Evolutionary conservation across 73 alveolate species (phyloP).

Genomic region (Paramecium sonneborni): DNA sequence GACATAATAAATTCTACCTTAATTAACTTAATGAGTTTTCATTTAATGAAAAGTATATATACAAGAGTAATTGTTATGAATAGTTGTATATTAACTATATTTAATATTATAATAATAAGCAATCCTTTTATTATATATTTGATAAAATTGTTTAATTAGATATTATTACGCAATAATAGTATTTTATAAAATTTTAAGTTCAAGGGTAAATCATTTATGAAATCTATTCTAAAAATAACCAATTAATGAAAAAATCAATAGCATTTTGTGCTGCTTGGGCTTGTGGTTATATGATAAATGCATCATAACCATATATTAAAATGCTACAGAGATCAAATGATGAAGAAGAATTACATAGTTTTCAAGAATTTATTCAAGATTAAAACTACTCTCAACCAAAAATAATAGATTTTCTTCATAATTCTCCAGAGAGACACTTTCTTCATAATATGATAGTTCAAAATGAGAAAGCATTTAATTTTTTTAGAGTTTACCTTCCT

Average conservation of each 20-base stretch:
- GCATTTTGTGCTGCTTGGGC: slow-evolving; percentile 30
- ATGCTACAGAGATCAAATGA: neutral
- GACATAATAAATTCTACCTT: neutral
- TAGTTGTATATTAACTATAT: neutral
- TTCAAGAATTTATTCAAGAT: neutral
- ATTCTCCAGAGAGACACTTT: slow-evolving; percentile 1
- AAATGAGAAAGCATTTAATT: neutral
- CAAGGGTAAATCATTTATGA: neutral
- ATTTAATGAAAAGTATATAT: neutral
- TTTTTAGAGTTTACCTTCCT: slow-evolving; percentile 28
- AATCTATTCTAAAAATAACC: slow-evolving; percentile 23
- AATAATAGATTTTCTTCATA: neutral
- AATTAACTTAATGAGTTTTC: neutral
- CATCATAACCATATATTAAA: neutral
- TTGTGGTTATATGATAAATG: neutral
- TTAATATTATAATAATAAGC: neutral
- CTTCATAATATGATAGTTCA: slow-evolving; percentile 13
- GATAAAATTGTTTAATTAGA: neutral
- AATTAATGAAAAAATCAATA: neutral
- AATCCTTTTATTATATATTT: neutral
- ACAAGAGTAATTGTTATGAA: neutral
- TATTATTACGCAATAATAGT: neutral
- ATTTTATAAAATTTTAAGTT: slow-evolving; percentile 16
- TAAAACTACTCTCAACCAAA: slow-evolving; percentile 3
- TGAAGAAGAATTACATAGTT: slow-evolving; percentile 8